phyloP scores from a whole-genome alignment of 306 rosid species.

The Inga leiocalycina region DNA sequence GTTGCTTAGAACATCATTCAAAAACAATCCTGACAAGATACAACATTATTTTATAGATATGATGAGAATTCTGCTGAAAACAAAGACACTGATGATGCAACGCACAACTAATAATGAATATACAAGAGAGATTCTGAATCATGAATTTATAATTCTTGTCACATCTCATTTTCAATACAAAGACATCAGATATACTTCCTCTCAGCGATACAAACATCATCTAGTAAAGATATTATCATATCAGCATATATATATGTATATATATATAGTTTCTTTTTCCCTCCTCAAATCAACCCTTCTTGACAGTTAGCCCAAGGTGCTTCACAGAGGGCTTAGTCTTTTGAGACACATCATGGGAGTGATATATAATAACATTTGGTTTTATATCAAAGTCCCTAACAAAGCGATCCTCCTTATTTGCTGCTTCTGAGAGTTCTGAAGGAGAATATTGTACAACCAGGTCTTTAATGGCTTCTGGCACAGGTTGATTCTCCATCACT shows the following conservation, averaged over 20 bases:
- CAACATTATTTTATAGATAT: not conserved
- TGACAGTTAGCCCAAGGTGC: constrained; percentile 17
- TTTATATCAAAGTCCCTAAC: constrained; percentile 47
- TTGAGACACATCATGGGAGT: constrained; percentile 34
- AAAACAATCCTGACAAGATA: constrained; percentile 16
- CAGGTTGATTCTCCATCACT: constrained; percentile 61
- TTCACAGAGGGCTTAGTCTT: constrained; percentile 18
- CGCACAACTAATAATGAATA: not conserved
- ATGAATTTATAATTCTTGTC: not conserved
- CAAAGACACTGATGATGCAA: not conserved
- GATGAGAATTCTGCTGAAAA: constrained; percentile 21
- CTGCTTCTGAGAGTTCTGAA: constrained; percentile 21
- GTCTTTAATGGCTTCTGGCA: constrained; percentile 64
- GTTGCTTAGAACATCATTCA: not conserved
- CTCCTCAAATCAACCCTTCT: not conserved
- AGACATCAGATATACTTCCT: constrained; percentile 1
- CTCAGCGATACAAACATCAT: constrained; percentile 1
- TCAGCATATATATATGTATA: not conserved
- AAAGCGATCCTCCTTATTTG: constrained; percentile 28
- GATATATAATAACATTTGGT: constrained; percentile 59
- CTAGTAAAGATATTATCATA: not conserved
- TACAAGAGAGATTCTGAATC: constrained; percentile 23
- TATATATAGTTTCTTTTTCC: not conserved
- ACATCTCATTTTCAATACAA: not conserved
- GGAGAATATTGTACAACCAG: constrained; percentile 41